A percentile compares a stretch with the other conserved stretches of the same genome.
Evolutionary conservation across 164 flowering plant genomes (phyloP).

Genomic region (Tetracentron sinense): DNA sequence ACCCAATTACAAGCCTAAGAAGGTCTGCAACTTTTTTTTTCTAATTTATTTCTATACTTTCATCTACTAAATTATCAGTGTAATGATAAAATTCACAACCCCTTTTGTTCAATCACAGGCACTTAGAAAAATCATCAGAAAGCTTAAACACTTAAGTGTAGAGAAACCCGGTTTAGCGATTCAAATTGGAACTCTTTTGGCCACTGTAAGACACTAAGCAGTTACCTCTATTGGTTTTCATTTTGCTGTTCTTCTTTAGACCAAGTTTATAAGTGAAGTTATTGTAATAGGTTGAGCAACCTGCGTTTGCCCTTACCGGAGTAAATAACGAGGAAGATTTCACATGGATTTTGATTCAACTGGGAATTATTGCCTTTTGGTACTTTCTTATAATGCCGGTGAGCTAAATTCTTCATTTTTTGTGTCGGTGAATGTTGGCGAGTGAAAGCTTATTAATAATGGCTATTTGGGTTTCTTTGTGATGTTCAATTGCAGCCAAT

Average conservation of each 20-base stretch:
- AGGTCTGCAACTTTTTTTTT: constrained; percentile 18
- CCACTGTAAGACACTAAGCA: constrained; percentile 42
- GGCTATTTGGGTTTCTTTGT: neutral
- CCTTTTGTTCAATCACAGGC: constrained; percentile 18
- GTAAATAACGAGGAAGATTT: constrained; percentile 53
- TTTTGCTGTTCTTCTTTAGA: neutral
- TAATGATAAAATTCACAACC: neutral
- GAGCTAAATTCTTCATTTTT: constrained; percentile 18
- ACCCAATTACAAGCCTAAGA: constrained; percentile 15
- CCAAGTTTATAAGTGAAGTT: neutral
- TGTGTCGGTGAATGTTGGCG: neutral
- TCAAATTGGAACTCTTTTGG: constrained; percentile 53
- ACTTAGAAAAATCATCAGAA: constrained; percentile 1
- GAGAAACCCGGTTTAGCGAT: constrained; percentile 34
- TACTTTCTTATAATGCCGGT: constrained; percentile 75
- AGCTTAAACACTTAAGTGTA: constrained; percentile 14
- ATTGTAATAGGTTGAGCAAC: constrained; percentile 51
- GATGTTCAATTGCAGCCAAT: constrained; percentile 54
- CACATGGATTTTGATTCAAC: constrained; percentile 33
- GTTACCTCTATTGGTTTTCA: neutral
- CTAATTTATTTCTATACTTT: neutral
- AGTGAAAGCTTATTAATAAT: too few species aligned
- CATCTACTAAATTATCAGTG: neutral
- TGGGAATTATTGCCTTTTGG: constrained; percentile 47
- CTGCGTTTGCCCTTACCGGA: constrained; percentile 76